Percentiles rank a stretch among this genome's conserved stretches.
Evolutionary conservation across 495 filamentous ascomycete species (phyloP).

Genomic region (Talaromyces nanjingensis): DNA sequence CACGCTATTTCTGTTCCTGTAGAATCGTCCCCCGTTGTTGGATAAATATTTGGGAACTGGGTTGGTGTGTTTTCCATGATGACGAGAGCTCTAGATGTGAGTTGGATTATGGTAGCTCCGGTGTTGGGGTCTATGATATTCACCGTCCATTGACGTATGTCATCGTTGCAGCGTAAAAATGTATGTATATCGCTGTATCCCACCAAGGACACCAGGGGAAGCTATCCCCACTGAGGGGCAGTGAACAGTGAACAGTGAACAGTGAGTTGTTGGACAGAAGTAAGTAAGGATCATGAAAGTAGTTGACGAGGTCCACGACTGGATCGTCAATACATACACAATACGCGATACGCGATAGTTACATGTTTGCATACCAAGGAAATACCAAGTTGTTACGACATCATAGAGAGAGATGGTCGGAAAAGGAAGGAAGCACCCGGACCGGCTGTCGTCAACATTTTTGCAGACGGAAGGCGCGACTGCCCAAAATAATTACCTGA

Average conservation of each 20-base stretch:
- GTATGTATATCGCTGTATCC: not conserved
- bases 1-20: conserved; percentile 13
- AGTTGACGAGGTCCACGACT: not conserved
- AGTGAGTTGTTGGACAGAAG: no score
- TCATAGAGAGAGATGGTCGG: not conserved
- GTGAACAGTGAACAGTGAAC: not conserved
- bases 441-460: not conserved
- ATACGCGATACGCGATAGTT: not conserved
- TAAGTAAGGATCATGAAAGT: not conserved
- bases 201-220: not conserved
- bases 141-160: not conserved
- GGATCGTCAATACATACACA: not conserved
- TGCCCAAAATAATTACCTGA: not conserved
- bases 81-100: conserved; percentile 61
- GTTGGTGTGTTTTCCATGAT: conserved; percentile 20
- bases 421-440: not conserved
- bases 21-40: conserved; percentile 11
- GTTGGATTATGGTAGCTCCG: not conserved
- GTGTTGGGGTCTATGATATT: not conserved
- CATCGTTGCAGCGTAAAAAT: not conserved
- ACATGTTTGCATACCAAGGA: not conserved
- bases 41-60: conserved; percentile 15
- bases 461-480: not conserved
- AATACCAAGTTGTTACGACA: not conserved
- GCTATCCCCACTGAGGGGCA: conserved; percentile 9